Conservation (phyloP, 306 rosid species). For the Vachellia pachyceras region DNA sequence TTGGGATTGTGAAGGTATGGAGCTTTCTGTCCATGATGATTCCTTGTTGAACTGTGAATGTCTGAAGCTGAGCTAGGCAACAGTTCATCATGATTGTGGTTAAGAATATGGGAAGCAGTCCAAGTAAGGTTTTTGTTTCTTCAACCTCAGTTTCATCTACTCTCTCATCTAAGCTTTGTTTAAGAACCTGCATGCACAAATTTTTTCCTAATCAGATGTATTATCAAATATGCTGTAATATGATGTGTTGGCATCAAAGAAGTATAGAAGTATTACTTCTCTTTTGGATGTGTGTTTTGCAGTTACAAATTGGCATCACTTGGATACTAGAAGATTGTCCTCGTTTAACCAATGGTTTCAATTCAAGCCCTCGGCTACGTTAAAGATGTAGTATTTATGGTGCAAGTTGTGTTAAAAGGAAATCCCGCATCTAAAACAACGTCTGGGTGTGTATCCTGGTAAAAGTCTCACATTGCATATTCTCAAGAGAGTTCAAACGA, state of each 20-base stretch:
- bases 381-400: background rate
- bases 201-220: background rate
- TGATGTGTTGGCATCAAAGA: background rate
- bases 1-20: slow-evolving; percentile 41
- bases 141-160: slow-evolving; percentile 26
- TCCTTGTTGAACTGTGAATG: slow-evolving; percentile 53
- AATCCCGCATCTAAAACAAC: background rate
- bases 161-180: slow-evolving; percentile 34
- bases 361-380: background rate
- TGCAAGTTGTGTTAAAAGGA: background rate
- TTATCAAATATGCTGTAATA: background rate
- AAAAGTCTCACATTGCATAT: background rate
- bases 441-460: background rate
- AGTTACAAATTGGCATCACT: background rate
- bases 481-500: no score
- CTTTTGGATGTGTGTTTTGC: background rate
- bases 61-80: slow-evolving; percentile 44
- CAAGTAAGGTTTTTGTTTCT: slow-evolving; percentile 55
- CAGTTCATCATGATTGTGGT: slow-evolving; percentile 53
- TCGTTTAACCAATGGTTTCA: background rate
- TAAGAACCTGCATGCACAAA: slow-evolving; percentile 39
- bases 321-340: no score
- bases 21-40: slow-evolving; percentile 41
- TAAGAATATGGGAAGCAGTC: slow-evolving; percentile 41
- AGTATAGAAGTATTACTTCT: background rate